Evolutionary conservation across 345 rosid species (phyloP).

Genomic region (Citrus sinensis): DVS_A1.0 CM039167.1:23692501-23693000

Average conservation of each 20-base stretch:
- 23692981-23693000: too few relatives aligned
- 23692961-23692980: too few relatives aligned
- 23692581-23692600: too few relatives aligned
- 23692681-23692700: neutral
- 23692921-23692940: too few relatives aligned
- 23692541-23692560: too few relatives aligned
- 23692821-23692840: neutral
- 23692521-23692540: too few relatives aligned
- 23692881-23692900: neutral
- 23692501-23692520: too few relatives aligned
- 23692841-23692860: neutral
- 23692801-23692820: neutral
- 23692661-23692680: too few relatives aligned
- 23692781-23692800: neutral
- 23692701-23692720: neutral
- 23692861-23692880: neutral
- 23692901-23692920: neutral
- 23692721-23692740: neutral
- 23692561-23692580: too few relatives aligned
- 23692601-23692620: too few relatives aligned
- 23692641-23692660: too few relatives aligned
- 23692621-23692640: too few relatives aligned
- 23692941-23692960: rapidly evolving
- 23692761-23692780: neutral
- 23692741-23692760: neutral